Conservation (phyloP, 1,139 yeast genomes). For the Kazachstania sp. region DNA sequence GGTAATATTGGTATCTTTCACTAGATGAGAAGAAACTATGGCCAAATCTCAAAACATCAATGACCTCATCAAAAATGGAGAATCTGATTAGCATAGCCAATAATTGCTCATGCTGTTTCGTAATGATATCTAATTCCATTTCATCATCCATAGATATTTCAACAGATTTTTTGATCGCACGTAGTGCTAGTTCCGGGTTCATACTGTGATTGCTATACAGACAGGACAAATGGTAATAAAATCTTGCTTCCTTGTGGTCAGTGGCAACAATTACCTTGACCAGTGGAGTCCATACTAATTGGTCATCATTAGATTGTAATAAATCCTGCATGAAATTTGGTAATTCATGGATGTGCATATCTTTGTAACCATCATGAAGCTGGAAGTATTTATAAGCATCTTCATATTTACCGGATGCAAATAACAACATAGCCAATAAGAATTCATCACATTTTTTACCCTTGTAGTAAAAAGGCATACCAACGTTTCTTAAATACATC, state of each 20-base stretch:
- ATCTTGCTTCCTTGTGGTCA: conserved; percentile 8
- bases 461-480: conserved; percentile 17
- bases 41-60: conserved; percentile 27
- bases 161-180: conserved; percentile 25
- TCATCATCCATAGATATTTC: conserved; percentile 18
- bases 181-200: conserved; percentile 17
- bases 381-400: conserved; percentile 22
- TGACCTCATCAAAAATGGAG: conserved; percentile 22
- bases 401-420: conserved; percentile 20
- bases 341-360: conserved; percentile 8
- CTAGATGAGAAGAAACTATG: conserved; percentile 16
- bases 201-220: conserved; percentile 8
- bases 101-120: conserved; percentile 22
- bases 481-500: conserved; percentile 15
- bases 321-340: conserved; percentile 18
- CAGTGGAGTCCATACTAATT: conserved; percentile 21
- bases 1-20: conserved; percentile 20
- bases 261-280: conserved; percentile 13
- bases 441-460: conserved; percentile 20
- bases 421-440: conserved; percentile 22
- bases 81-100: conserved; percentile 23
- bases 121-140: conserved; percentile 17
- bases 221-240: conserved; percentile 8
- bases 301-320: conserved; percentile 3
- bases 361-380: conserved; percentile 20